Evolutionary conservation across 441 rosid species (phyloP).

Genomic region (Syzygium syzygioides): DNA sequence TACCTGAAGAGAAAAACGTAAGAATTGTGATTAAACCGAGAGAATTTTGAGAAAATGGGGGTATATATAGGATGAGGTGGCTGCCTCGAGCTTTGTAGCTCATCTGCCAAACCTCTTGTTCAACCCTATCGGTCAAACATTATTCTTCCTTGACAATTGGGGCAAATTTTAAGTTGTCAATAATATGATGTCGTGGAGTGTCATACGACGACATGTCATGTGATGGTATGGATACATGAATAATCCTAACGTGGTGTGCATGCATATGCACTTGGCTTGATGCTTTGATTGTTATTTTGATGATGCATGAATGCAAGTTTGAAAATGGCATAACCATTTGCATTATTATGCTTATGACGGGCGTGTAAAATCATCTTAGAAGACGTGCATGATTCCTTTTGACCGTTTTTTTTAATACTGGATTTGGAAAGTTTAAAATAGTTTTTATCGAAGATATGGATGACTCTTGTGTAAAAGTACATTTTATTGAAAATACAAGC

Average conservation of each 20-base stretch:
- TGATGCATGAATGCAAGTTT: neutral
- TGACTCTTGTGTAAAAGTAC: neutral
- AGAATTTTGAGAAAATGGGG: no score
- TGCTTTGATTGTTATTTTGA: neutral
- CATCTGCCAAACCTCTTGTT: neutral
- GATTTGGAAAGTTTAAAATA: no score
- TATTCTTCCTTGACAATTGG: neutral
- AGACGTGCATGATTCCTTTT: neutral
- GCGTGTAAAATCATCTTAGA: neutral
- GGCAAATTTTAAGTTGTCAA: neutral
- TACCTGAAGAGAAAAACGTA: no score
- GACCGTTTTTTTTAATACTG: no score
- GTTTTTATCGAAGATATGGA: neutral
- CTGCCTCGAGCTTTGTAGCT: neutral
- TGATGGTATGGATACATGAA: neutral
- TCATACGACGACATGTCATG: neutral
- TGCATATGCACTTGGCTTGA: neutral
- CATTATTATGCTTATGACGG: no score
- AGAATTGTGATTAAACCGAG: no score
- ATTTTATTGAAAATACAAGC: neutral
- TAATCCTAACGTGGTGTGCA: neutral
- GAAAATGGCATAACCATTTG: neutral
- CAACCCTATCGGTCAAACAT: neutral
- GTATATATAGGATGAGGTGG: neutral
- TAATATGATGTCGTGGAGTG: neutral